These are phyloP conservation scores for Priceomyces haplophilus DNA, from an alignment of 805 yeast species.

Conservation along the genomic window DNA sequence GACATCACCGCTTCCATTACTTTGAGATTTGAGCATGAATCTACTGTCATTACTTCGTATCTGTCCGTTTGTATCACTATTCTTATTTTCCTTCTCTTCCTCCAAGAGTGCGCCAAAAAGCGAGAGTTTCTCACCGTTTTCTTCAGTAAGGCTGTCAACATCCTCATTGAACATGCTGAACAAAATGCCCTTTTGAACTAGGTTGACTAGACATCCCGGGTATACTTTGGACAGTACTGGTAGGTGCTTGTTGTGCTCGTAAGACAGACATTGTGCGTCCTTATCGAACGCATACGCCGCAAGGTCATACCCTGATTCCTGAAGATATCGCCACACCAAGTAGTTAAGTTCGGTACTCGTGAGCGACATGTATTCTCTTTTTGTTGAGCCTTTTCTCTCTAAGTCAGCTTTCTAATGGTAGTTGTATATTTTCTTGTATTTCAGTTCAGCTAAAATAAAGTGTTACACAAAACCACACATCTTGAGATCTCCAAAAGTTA, in stretches of 20 bases:
- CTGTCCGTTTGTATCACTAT: background rate
- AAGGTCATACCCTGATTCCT: constrained; percentile 76
- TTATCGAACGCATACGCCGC: constrained; percentile 79
- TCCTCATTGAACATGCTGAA: constrained; percentile 68
- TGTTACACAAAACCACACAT: constrained; percentile 1
- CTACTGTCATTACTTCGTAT: constrained; percentile 1
- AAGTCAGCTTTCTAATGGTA: background rate
- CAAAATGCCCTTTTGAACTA: constrained; percentile 83
- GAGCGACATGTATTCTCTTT: constrained; percentile 56
- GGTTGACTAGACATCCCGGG: constrained; percentile 75
- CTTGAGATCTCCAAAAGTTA: background rate
- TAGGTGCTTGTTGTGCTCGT: constrained; percentile 44
- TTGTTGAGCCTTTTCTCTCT: background rate
- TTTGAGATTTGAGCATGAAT: constrained; percentile 10
- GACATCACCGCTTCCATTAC: constrained; percentile 7
- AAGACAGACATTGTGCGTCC: constrained; percentile 59
- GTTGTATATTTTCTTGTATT: background rate
- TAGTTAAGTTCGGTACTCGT: constrained; percentile 84
- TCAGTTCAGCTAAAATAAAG: background rate
- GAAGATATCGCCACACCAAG: constrained; percentile 87
- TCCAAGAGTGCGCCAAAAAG: constrained; percentile 54
- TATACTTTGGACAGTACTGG: constrained; percentile 50
- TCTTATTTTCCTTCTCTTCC: constrained; percentile 25
- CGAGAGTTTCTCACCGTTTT: constrained; percentile 30
- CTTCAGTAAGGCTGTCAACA: constrained; percentile 32